Evolutionary conservation across 495 filamentous ascomycete species (phyloP).

Genomic region (Cercophora scortea): DNA sequence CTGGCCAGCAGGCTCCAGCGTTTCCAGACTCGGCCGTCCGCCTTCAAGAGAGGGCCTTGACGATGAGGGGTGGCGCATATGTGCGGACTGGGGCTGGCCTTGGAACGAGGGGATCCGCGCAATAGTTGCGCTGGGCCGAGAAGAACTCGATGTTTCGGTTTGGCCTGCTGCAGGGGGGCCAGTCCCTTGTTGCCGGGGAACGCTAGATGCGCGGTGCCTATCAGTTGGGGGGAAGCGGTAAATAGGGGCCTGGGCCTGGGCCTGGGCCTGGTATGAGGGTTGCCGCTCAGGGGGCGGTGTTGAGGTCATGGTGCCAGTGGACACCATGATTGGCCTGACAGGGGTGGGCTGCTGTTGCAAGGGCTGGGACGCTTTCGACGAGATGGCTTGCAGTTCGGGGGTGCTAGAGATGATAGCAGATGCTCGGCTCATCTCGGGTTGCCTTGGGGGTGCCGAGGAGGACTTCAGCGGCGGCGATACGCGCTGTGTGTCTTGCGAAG

Average conservation of each 20-base stretch:
- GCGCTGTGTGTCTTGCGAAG: slow-evolving; percentile 5
- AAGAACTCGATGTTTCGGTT: slow-evolving; percentile 15
- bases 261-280: slow-evolving; percentile 46
- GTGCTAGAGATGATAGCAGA: slow-evolving; percentile 45
- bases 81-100: slow-evolving; percentile 38
- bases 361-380: slow-evolving; percentile 38
- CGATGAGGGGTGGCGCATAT: slow-evolving; percentile 49
- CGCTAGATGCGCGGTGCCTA: slow-evolving; percentile 49
- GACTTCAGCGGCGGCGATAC: slow-evolving; percentile 25
- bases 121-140: slow-evolving; percentile 13
- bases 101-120: slow-evolving; percentile 40
- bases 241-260: too few relatives aligned
- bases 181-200: slow-evolving; percentile 32
- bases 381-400: slow-evolving; percentile 44
- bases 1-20: slow-evolving; percentile 42
- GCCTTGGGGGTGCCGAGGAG: slow-evolving; percentile 30
- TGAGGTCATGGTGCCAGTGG: slow-evolving; percentile 87
- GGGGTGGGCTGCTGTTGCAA: slow-evolving; percentile 47
- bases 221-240: slow-evolving; percentile 53
- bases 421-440: slow-evolving; percentile 38
- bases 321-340: slow-evolving; percentile 67
- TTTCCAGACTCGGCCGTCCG: slow-evolving; percentile 56
- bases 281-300: slow-evolving; percentile 54
- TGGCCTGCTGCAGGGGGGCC: slow-evolving; percentile 20
- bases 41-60: slow-evolving; percentile 75